phyloP scores from a whole-genome alignment of 129 eudicot genomes.

The Lactuca sativa region DNA sequence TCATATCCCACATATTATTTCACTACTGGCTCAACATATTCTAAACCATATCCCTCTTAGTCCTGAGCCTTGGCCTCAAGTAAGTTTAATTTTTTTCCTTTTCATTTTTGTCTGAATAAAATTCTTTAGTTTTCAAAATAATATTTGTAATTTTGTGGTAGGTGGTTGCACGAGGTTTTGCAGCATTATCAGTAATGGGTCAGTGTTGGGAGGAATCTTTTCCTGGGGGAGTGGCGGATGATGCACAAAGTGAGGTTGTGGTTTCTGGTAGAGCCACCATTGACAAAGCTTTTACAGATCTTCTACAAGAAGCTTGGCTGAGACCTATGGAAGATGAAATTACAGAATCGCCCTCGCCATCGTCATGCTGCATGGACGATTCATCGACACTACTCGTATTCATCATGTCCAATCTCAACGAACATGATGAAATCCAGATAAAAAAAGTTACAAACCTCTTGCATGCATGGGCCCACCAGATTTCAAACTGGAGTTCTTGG shows the following conservation, averaged over 20 bases:
- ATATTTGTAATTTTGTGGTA: constrained; percentile 31
- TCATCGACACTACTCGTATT: constrained; percentile 63
- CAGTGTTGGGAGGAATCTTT: constrained; percentile 64
- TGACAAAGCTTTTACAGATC: constrained; percentile 50
- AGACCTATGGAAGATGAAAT: constrained; percentile 44
- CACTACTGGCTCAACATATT: constrained; percentile 48
- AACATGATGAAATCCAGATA: constrained; percentile 33
- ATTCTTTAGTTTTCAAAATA: no score
- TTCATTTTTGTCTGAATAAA: no score
- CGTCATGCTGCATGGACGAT: constrained; percentile 60
- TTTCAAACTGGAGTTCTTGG: constrained; percentile 65
- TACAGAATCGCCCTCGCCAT: constrained; percentile 30
- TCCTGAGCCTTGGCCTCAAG: constrained; percentile 72
- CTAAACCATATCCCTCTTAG: constrained; percentile 46
- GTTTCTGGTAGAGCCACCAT: constrained; percentile 54
- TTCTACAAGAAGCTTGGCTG: constrained; percentile 68
- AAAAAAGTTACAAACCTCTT: constrained; percentile 49
- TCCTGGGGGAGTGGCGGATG: constrained; percentile 43
- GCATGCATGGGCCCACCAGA: constrained; percentile 54
- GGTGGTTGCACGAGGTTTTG: constrained; percentile 71
- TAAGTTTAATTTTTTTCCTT: constrained; percentile 20
- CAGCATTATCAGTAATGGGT: constrained; percentile 61
- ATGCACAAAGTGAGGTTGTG: constrained; percentile 30
- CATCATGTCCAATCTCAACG: constrained; percentile 46
- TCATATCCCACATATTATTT: constrained; percentile 54